Base-by-base conservation (phyloP, 2,329 filamentous ascomycete genomes). In the Stylonectria norvegica region DNA sequence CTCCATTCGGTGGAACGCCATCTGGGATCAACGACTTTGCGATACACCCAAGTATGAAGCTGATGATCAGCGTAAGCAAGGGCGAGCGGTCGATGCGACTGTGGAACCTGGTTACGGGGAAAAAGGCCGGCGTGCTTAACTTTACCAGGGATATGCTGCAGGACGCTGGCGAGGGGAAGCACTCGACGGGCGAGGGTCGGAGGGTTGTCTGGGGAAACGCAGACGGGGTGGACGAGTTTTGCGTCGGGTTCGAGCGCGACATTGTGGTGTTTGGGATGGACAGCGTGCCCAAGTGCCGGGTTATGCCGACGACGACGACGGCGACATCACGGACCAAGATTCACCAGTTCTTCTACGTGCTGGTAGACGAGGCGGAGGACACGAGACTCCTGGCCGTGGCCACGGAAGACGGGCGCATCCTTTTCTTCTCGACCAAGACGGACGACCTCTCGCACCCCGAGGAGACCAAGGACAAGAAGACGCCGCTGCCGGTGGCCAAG, bases 21-120 rank as follows among this genome's bases (percentile, higher is more conserved):
- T 79, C 83, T n/a, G 93, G 93, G 14, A 81, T 97, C 52, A 97
- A 95, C 62, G 87, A 90, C 62, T 95, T 98, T 63, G 89, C 91
- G 2, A 85, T 98, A 18, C 93, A 98, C 62, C 91, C 93, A 1
- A 94, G 87, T 63, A 88, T 95, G 78, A 97, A 96, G 69, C 72
- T 98, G 36, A 95, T 97, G 87, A 81, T 98, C 45, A 94, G 81
- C 54, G 89, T 97, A 7, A 85, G 88, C 52, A 88, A 85, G 56
- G 89, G 89, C 50, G 93, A 98, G 69, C 83, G 81, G 50, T 89
- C 84, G 58, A 94, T 98, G 86, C 75, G 93, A 49, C 66, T 97
- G 50, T 98, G 93, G 93, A 97, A 98, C 59, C 65, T 98, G 49
- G 89, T 97, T 50, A 97, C 91, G 3, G 93, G 90, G 12, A 95